Conservation (phyloP, 768 basidiomycete species). For the Suillus tomentosus region DNA sequence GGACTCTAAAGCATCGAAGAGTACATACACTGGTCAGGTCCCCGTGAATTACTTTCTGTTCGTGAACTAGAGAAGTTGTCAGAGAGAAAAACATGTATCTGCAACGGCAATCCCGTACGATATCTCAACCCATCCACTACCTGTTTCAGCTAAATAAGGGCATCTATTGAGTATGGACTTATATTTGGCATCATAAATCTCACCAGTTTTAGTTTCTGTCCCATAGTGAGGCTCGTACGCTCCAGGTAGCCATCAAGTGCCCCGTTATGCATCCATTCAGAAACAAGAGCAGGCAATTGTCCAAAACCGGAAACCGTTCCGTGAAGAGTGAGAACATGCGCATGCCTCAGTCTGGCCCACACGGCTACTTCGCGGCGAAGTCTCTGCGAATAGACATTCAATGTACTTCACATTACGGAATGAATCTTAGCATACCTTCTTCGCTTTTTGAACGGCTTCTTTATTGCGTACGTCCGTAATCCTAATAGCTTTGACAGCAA, state of each 20-base stretch:
- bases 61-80: background rate
- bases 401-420: background rate
- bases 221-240: background rate
- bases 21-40: constrained; percentile 6
- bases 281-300: constrained; percentile 2
- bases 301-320: constrained; percentile 3
- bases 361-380: constrained; percentile 1
- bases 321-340: background rate
- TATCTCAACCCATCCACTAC: constrained; percentile 3
- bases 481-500: constrained; percentile 3
- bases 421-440: background rate
- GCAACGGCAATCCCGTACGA: background rate
- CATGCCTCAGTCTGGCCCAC: background rate
- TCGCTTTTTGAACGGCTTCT: background rate
- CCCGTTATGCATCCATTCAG: constrained; percentile 1
- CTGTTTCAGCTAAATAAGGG: background rate
- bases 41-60: background rate
- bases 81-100: background rate
- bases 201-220: constrained; percentile 1
- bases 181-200: background rate
- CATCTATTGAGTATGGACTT: too few relatives aligned
- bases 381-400: background rate
- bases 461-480: background rate
- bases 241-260: background rate
- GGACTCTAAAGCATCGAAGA: background rate